Conservation (phyloP, 306 rosid species). For the Pyrus communis region DNA sequence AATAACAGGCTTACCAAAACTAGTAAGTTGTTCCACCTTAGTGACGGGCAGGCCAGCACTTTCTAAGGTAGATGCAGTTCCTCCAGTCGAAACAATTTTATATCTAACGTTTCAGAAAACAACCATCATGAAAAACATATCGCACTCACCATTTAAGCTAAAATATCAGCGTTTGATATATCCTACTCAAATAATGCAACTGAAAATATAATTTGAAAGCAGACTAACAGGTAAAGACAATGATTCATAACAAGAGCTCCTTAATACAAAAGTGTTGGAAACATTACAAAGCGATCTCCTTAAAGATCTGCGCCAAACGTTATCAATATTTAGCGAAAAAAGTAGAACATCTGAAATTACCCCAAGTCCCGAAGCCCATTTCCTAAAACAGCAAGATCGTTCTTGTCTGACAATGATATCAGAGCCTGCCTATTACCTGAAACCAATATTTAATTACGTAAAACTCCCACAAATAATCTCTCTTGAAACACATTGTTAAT, state of each 20-base stretch:
- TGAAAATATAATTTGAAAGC: background rate
- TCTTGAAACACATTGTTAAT: no score
- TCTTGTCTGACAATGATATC: conserved; percentile 88
- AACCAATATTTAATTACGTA: conserved; percentile 7
- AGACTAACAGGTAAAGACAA: background rate
- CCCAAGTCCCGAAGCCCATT: conserved; percentile 77
- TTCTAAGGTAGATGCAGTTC: conserved; percentile 84
- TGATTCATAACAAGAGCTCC: background rate
- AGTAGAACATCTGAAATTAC: conserved; percentile 25
- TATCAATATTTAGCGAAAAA: background rate
- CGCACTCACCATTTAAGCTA: background rate
- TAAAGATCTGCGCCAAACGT: background rate
- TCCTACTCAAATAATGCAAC: background rate
- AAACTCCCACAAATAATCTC: background rate
- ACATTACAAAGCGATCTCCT: background rate
- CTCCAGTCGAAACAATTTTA: conserved; percentile 91
- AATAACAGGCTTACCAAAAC: conserved; percentile 51
- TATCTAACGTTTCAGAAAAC: conserved; percentile 33
- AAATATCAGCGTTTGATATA: no score
- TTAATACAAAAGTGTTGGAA: background rate
- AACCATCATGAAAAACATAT: background rate
- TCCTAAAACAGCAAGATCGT: conserved; percentile 66
- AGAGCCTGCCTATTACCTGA: conserved; percentile 73
- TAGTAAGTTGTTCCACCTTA: conserved; percentile 78
- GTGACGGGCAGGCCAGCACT: conserved; percentile 73